Base-by-base conservation (phyloP, 257 asterid genomes). In the Penstemon barbatus region DNA sequence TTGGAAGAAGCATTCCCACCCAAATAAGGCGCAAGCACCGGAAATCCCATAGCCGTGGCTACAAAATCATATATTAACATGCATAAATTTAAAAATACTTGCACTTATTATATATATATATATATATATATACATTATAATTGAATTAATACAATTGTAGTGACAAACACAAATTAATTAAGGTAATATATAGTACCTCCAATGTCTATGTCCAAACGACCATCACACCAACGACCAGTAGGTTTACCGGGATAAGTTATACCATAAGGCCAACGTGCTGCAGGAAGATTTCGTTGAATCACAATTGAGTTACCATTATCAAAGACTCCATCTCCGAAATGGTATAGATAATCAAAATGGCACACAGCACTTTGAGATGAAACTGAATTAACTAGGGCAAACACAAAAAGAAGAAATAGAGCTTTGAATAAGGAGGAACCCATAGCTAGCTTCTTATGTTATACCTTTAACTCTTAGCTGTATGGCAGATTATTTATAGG, bases 41-140 rank as follows among this genome's bases (percentile, higher is more conserved):
- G 75, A 7, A 78, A 63, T 5, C 69, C 57, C 11, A 78, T 70
- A 41, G 68, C 73, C 8, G 53, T 48, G 5, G 78, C 79, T 68
- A 42, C 45, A 68, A 56, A 67, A 10, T 15, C 11, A 18, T 7
- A 13, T 3, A 52, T 68, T 11, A 36, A 57, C 8, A 18, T 7
- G 36, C 44, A 57, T 57, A 57, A 0, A 4, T 4, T 57, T 38
- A 7, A 6, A 33, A 56, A 15, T 15, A 15, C 18, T 15, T 15
- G 18, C 18, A 15, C 18, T 15, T 15, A 15, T 15, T 15, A 15
- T 15, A 15, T 15, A 15, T 15, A 15, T 15, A 15, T 15, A 15
- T 15, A 15, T 15, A 15, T 15, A 15, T 15, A 15, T 25, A 25
- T 25, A 25, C 2, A 1, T 25, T 25, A 25, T 2, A 25, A 25